Evolutionary conservation across 139 green algal genomes (phyloP).

Genomic region (Volvox reticuliferus): DNA sequence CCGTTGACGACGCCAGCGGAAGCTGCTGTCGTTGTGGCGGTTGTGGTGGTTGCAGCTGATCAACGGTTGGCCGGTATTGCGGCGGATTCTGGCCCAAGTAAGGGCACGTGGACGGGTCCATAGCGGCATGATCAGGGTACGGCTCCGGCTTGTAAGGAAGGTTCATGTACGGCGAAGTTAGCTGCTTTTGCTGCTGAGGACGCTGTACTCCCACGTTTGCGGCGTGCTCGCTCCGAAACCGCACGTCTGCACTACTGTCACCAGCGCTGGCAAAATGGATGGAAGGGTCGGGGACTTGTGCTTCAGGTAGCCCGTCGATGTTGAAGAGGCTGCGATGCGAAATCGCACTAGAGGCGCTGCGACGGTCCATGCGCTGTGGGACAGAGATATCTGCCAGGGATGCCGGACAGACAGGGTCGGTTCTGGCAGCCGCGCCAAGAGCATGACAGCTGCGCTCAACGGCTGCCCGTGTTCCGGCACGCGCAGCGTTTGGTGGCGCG

Average conservation of each 20-base stretch:
- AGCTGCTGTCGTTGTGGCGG: background rate
- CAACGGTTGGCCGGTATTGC: too few species aligned
- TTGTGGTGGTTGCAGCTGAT: too few species aligned
- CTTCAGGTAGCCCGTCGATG: constrained; percentile 19
- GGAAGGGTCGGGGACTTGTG: background rate
- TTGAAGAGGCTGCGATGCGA: constrained; percentile 17
- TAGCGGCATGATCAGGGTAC: background rate
- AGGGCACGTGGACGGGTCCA: background rate
- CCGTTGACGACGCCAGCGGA: background rate
- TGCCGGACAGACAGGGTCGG: background rate
- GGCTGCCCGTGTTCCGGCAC: background rate
- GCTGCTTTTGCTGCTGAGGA: too few species aligned
- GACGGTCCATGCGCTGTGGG: background rate
- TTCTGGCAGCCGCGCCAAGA: background rate
- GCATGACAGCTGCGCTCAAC: background rate
- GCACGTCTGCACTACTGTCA: too few species aligned
- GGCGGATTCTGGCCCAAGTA: background rate
- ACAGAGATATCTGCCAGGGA: background rate
- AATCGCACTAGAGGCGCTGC: background rate
- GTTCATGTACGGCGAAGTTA: too few species aligned
- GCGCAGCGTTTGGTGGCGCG: background rate
- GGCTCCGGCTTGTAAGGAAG: background rate
- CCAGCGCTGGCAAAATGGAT: too few species aligned
- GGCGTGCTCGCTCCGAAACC: too few species aligned
- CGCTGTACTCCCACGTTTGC: too few species aligned